Conservation (phyloP, 139 green algal species). For the Zygnema circumcarinatum region DNA sequence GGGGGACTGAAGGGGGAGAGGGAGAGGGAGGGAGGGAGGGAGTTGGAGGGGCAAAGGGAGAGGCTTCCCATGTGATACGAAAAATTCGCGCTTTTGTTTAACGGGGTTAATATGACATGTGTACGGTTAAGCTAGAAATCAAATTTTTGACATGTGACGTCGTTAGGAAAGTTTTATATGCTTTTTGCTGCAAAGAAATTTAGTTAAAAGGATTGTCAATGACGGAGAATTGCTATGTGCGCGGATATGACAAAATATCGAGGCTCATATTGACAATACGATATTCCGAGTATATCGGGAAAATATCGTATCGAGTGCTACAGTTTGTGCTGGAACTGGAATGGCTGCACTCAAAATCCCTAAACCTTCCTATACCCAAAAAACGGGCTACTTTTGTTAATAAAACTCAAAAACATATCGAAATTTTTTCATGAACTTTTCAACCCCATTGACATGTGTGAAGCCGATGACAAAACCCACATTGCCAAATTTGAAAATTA, state of each 20-base stretch:
- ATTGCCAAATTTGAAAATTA: neutral
- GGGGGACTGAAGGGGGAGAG: neutral
- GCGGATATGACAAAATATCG: too few relatives aligned
- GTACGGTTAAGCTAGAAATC: neutral
- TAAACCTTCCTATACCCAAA: too few relatives aligned
- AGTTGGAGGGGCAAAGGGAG: neutral
- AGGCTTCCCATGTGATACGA: neutral
- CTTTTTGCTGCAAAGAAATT: too few relatives aligned
- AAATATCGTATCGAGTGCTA: too few relatives aligned
- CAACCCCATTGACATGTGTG: neutral
- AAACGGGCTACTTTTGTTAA: neutral
- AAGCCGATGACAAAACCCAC: neutral
- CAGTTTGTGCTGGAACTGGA: too few relatives aligned
- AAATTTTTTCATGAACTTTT: neutral
- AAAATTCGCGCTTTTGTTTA: neutral
- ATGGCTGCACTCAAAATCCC: too few relatives aligned
- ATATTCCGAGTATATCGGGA: too few relatives aligned
- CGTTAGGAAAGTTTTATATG: neutral
- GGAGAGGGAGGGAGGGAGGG: neutral
- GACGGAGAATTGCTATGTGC: neutral
- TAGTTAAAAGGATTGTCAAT: neutral
- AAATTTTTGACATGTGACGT: neutral
- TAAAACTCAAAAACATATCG: neutral
- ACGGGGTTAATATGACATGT: too few relatives aligned
- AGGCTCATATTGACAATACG: too few relatives aligned